Conservation (phyloP, 2,329 filamentous ascomycete species). For the Cladophialophora yegresii region DNA sequence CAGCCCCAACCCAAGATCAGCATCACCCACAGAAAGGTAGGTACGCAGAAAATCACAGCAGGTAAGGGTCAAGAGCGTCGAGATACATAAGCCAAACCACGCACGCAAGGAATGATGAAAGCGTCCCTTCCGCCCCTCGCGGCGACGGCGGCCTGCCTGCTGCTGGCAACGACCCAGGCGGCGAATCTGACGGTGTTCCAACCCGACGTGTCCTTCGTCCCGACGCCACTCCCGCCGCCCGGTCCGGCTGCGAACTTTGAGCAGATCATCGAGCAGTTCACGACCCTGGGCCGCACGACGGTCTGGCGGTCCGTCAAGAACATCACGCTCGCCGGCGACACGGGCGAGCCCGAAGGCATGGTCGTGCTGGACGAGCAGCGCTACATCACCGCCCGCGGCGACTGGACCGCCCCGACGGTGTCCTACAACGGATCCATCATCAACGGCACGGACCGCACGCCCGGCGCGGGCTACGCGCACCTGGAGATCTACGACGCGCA, state of each 20-base stretch:
- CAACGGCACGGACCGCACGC: constrained; percentile 60
- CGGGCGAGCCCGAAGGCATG: constrained; percentile 55
- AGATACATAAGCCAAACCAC: background rate
- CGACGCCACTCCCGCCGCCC: constrained; percentile 35
- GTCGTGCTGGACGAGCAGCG: constrained; percentile 49
- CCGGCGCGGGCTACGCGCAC: constrained; percentile 51
- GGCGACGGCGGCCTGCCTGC: constrained; percentile 13
- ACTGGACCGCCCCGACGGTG: constrained; percentile 47
- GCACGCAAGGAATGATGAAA: background rate
- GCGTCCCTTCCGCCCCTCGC: constrained; percentile 5
- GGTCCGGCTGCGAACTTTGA: constrained; percentile 35
- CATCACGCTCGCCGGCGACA: constrained; percentile 49
- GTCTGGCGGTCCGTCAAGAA: constrained; percentile 49
- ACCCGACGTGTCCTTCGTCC: constrained; percentile 35
- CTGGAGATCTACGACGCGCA: constrained; percentile 50
- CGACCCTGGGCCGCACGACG: constrained; percentile 50
- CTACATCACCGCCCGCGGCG: constrained; percentile 50
- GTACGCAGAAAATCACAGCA: background rate
- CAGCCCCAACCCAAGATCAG: background rate
- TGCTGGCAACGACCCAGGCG: constrained; percentile 21
- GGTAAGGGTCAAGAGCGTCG: background rate
- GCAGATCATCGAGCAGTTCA: constrained; percentile 46
- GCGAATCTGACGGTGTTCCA: constrained; percentile 34
- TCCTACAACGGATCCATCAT: constrained; percentile 58
- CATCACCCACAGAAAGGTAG: background rate